Evolutionary conservation across 1,284 basidiomycete genomes (phyloP), one percentile per base, ranked within the genome.

Genomic region (Salmacisia buchloeana): DNA sequence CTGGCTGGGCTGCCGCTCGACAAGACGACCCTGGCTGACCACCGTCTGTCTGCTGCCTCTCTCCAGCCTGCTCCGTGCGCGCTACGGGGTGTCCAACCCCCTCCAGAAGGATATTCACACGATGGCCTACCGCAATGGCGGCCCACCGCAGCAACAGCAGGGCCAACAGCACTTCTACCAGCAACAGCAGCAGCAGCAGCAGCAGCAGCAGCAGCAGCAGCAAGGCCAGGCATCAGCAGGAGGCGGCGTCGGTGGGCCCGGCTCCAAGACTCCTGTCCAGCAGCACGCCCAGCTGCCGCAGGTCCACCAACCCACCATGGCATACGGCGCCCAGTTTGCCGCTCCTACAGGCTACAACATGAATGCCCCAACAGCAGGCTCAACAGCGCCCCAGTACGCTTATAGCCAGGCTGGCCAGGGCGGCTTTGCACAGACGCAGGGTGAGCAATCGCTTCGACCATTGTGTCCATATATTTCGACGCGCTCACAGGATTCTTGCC

Each of bases 361-460:
- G 65, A 68, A 58, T 35, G 56, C 56, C 15, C 34, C 23, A 7
- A 10, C 35, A 2, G 56, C 9, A 15, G 23, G 34, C 31, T 21
- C 34, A 27, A 23, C 18, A 62, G 45, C 49, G 29, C 57, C 58
- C n/a, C 35, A 61, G 25, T 74, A 75, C 65, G 67, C 70, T 15
- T 76, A 60, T 66, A 68, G 60, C 57, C 63, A 68, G 21, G 70
- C 73, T 38, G 71, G 68, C 54, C 74, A 76, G 58, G 74, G 74
- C 36, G 74, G 74, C 27, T 76, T 73, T 59, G 71, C 74, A 34
- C 72, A 69, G 45, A 72, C 69, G 65, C 74, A 76, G 67, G 74
- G 74, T 76, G 56, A 25, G 74, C 66, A 27, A 23, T n/a, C 49
- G 12, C 27, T n/a, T n/a, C 3, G 13, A 6, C 43, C 35, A 36